Evolutionary conservation across 306 rosid species (phyloP), one percentile per base, ranked within the genome.

Genomic region (Argentina anserina): DNA sequence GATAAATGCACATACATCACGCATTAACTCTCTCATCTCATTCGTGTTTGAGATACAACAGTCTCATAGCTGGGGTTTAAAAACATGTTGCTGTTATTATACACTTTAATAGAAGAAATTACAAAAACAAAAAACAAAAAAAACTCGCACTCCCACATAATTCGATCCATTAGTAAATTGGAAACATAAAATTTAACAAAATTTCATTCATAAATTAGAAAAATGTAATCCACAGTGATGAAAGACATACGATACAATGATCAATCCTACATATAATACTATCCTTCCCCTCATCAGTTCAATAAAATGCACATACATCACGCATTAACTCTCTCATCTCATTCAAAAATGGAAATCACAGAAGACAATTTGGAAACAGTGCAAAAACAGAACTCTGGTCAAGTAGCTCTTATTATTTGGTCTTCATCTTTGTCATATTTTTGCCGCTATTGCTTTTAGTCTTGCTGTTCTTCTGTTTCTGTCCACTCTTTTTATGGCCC

Each of bases 401-500:
- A 31, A 63, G 17, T n/a, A 37, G 15, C 42, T 17, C 64, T 59
- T 15, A 25, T 58, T 26, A 28, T 56, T 56, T 56, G 0, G 65
- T 68, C 73, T 79, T 83, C 62, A 66, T 45, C 80, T 77, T 92
- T 74, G 83, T 83, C 33, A n/a, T 69, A 21, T 77, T 36, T 73
- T 75, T 84, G 67, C 75, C 78, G 7, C 75, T 72, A 12, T 61
- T 73, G 17, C 72, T 71, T 17, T 43, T 72, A 76, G 63, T 81
- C 81, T 80, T 84, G 59, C 62, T 67, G 72, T 63, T 80, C 62
- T 80, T 79, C 36, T 75, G 83, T 66, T 88, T 90, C 75, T 64
- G 84, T 73, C 79, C 90, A n/a, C 70, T 67, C n/a, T 61, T 61
- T 50, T 40, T 86, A 40, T 45, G 76, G 49, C 75, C 84, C 76